phyloP scores from a whole-genome alignment of 768 basidiomycete genomes.

The Pisolithus albus region DNA sequence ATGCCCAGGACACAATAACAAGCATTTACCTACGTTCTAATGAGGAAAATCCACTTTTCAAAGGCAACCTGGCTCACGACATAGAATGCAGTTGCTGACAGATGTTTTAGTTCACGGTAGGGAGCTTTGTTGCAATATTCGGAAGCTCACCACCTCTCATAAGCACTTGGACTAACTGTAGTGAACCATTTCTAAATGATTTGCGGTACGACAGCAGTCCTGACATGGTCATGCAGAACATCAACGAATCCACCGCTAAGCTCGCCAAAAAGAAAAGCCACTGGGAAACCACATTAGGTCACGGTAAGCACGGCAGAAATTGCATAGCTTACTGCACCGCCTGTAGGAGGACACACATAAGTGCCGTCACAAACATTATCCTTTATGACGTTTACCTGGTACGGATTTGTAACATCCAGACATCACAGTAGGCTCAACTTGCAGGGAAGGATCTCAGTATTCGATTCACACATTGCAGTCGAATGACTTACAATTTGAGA shows the following conservation, averaged over 20 bases:
- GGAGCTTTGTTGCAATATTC: not conserved
- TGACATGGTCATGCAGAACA: not conserved
- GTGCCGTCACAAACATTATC: no score
- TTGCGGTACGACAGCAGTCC: not conserved
- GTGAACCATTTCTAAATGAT: not conserved
- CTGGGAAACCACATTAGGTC: not conserved
- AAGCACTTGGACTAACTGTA: not conserved
- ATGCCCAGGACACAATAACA: not conserved
- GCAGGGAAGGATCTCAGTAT: not conserved
- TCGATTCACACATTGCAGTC: not conserved
- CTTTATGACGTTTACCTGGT: not conserved
- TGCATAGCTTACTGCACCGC: not conserved
- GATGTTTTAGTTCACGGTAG: not conserved
- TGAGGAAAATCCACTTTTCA: not conserved
- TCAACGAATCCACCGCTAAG: not conserved
- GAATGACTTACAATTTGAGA: not conserved
- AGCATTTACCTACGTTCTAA: not conserved
- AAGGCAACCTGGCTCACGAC: not conserved
- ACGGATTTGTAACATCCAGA: not conserved
- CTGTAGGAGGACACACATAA: not conserved
- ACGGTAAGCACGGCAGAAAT: not conserved
- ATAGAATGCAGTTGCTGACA: not conserved
- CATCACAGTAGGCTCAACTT: not conserved
- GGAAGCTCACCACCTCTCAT: not conserved
- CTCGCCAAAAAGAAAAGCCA: not conserved